Evolutionary conservation across 192 early-diverging fungal genomes (phyloP).

Genomic region (Endogone sp.): DNA sequence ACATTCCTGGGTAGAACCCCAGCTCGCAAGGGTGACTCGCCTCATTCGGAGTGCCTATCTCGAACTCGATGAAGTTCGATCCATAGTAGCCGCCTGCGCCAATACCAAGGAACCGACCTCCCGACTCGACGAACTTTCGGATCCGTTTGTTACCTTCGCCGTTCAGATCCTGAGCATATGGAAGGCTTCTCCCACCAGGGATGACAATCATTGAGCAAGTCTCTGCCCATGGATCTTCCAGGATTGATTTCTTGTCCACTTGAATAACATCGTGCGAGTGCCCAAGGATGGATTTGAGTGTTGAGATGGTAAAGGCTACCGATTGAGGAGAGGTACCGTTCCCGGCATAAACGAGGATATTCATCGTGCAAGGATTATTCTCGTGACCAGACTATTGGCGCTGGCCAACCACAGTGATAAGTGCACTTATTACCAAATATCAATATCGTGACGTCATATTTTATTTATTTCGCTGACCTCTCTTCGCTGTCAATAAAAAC

Average conservation of each 20-base stretch:
- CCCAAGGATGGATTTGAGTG: constrained; percentile 74
- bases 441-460: too few relatives aligned
- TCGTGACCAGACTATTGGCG: too few relatives aligned
- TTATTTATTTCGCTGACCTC: too few relatives aligned
- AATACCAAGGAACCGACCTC: constrained; percentile 88
- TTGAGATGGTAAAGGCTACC: constrained; percentile 58
- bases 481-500: too few relatives aligned
- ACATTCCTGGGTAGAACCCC: constrained; percentile 63
- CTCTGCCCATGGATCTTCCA: constrained; percentile 81
- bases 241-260: constrained; percentile 67
- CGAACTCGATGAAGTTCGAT: constrained; percentile 70
- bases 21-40: constrained; percentile 74
- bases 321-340: constrained; percentile 61
- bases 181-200: constrained; percentile 87
- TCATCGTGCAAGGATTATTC: too few relatives aligned
- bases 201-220: constrained; percentile 82
- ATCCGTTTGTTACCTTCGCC: constrained; percentile 61
- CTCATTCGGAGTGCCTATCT: constrained; percentile 53
- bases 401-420: too few relatives aligned
- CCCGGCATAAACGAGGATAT: constrained; percentile 79
- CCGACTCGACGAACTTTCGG: constrained; percentile 56
- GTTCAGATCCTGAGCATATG: constrained; percentile 72
- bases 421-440: too few relatives aligned
- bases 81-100: constrained; percentile 91
- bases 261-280: constrained; percentile 85